Conservation (phyloP, 495 filamentous ascomycete genomes). For the Paragyromitra xinjiangensis region DNA sequence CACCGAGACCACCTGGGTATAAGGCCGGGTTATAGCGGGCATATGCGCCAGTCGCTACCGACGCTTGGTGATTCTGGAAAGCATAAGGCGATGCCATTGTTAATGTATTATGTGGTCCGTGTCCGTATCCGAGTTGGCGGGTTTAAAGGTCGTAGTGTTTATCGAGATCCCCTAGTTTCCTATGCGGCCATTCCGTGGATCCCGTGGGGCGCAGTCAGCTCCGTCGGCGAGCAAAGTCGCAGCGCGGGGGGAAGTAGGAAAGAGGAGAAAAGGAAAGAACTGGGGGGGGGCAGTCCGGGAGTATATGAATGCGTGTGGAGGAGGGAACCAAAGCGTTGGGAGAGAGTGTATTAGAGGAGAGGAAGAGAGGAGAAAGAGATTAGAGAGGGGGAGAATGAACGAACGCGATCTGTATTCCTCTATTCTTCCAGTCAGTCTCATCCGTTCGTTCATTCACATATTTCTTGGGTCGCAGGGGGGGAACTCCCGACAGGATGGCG, state of each 20-base stretch:
- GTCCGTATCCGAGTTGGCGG: not conserved
- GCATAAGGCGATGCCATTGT: constrained; percentile 56
- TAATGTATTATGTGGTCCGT: constrained; percentile 22
- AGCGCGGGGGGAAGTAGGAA: constrained; percentile 21
- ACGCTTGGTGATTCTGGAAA: constrained; percentile 48
- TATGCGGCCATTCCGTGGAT: constrained; percentile 46
- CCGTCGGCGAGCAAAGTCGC: constrained; percentile 42
- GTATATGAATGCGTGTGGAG: constrained; percentile 34
- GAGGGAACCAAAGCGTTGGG: constrained; percentile 35
- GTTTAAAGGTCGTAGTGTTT: constrained; percentile 6
- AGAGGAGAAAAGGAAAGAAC: constrained; percentile 15
- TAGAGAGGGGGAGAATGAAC: constrained; percentile 20
- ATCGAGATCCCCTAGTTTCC: constrained; percentile 38
- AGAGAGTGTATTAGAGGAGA: constrained; percentile 12
- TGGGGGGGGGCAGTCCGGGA: not conserved
- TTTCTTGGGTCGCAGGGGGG: constrained; percentile 41
- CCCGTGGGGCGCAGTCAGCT: constrained; percentile 39
- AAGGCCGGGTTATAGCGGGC: constrained; percentile 52
- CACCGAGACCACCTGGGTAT: constrained; percentile 50
- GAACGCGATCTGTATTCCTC: constrained; percentile 17
- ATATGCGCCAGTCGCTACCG: constrained; percentile 34
- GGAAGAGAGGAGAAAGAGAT: constrained; percentile 16
- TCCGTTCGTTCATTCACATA: not conserved
- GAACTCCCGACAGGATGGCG: constrained; percentile 40
- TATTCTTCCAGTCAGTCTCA: not conserved